These are phyloP conservation scores for Tetracentron sinense DNA, from an alignment of 164 flowering plant species.

Conservation along the genomic window DNA sequence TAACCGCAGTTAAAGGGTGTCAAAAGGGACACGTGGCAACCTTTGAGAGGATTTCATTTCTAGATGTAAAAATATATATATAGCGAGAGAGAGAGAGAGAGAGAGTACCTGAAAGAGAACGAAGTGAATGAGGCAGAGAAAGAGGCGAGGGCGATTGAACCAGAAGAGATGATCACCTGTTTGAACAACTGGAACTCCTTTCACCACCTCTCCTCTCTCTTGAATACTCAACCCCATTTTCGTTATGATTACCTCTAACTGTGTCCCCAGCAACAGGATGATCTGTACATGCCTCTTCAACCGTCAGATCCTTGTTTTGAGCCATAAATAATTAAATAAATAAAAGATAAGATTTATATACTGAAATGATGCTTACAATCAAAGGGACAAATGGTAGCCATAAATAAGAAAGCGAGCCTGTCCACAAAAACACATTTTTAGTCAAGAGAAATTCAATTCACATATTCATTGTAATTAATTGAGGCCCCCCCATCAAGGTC, in stretches of 20 bases:
- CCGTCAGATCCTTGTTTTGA: too few species aligned
- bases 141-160: conserved; percentile 77
- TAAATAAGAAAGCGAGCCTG: conserved; percentile 66
- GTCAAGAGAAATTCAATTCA: too few species aligned
- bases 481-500: too few species aligned
- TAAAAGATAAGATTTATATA: too few species aligned
- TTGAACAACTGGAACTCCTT: conserved; percentile 67
- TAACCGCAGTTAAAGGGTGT: too few species aligned
- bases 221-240: conserved; percentile 74
- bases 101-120: conserved; percentile 82
- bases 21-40: too few species aligned
- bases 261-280: conserved; percentile 70
- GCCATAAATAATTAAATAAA: too few species aligned
- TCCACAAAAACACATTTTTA: conserved; percentile 2
- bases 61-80: too few species aligned
- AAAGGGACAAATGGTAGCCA: conserved; percentile 80
- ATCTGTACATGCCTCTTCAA: too few species aligned
- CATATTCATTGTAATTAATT: too few species aligned
- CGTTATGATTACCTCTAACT: conserved; percentile 81
- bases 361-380: conserved; percentile 43
- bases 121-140: conserved; percentile 70
- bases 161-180: conserved; percentile 78
- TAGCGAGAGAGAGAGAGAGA: too few species aligned
- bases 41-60: too few species aligned
- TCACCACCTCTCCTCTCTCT: conserved; percentile 75